Base-by-base conservation (phyloP, 2,329 filamentous ascomycete genomes). In the Tolypocladium cylindrosporum region DNA sequence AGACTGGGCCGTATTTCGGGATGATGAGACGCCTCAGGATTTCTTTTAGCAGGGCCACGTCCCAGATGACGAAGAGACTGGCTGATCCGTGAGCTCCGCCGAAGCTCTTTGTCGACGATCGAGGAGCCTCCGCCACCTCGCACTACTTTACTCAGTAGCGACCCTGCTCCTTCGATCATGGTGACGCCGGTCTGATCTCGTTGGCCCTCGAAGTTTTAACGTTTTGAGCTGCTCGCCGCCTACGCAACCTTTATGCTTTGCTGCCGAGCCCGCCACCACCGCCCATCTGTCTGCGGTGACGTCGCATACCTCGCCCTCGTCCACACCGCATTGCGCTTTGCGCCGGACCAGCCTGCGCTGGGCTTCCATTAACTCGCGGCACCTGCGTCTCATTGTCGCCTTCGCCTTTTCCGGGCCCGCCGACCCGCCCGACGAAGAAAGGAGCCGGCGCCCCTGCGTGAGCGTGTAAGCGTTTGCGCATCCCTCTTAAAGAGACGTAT, bases 1-100 rank as follows among this genome's bases (percentile, higher is more conserved):
- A 37, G 48, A 11, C 48, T 52, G 48, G 48, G 48, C 48, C 31
- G 31, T 19, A 36, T 52, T 31, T 52, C 48, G 48, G 54, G 57
- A 56, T 58, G 43, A 56, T 57, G 55, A 59, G 55, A 57, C 57
- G 55, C 57, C 57, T 57, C 55, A 57, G 57, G 48, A 21, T 52
- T 21, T 21, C 16, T 37, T 37, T 10, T 37, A 34, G 48, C 48
- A 51, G 31, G 31, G 27, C 10, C 48, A 21, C 3, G 41, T 42
- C 41, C 41, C 41, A 42, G n/a, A 42, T 10, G 5, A 27, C 31
- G 27, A 19, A 34, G 19, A 19, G 27, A 13, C 27, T 51, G 31
- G 48, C n/a, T 13, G 48, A 36, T 36, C 16, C 48, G 48, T 36
- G 31, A 16, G 3, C 34, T 51, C 48, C 31, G 48, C 45, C 45